Evolutionary conservation across 139 green algal species (phyloP).

Genomic region (Picochlorum sp.): DNA sequence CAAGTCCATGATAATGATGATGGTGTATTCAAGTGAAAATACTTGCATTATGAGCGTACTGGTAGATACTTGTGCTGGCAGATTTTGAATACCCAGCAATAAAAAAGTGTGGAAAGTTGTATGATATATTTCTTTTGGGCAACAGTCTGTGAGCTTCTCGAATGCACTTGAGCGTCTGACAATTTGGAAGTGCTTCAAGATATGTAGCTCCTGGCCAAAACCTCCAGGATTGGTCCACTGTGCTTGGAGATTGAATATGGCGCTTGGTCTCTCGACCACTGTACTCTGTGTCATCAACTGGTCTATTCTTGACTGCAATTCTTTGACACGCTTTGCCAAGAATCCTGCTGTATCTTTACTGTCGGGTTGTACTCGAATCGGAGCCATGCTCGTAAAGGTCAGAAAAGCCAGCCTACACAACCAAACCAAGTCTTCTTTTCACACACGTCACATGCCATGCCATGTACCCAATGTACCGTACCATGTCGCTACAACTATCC

Average conservation of each 20-base stretch:
- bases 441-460: no score
- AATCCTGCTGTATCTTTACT: no score
- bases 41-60: background rate
- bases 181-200: slow-evolving; percentile 3
- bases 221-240: background rate
- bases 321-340: no score
- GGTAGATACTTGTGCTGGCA: background rate
- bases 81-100: slow-evolving; percentile 3
- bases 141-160: slow-evolving; percentile 9
- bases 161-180: slow-evolving; percentile 17
- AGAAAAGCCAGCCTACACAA: no score
- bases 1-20: background rate
- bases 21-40: background rate
- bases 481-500: no score
- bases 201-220: slow-evolving; percentile 5
- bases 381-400: no score
- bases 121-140: slow-evolving; percentile 9
- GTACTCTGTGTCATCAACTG: no score
- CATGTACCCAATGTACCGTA: no score
- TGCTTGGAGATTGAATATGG: background rate
- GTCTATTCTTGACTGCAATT: no score
- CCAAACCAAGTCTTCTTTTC: no score
- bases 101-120: slow-evolving; percentile 10
- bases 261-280: no score
- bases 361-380: no score